These are phyloP conservation scores for Phaffomyces opuntiae DNA, from an alignment of 805 yeast species.

Conservation along the genomic window DNA sequence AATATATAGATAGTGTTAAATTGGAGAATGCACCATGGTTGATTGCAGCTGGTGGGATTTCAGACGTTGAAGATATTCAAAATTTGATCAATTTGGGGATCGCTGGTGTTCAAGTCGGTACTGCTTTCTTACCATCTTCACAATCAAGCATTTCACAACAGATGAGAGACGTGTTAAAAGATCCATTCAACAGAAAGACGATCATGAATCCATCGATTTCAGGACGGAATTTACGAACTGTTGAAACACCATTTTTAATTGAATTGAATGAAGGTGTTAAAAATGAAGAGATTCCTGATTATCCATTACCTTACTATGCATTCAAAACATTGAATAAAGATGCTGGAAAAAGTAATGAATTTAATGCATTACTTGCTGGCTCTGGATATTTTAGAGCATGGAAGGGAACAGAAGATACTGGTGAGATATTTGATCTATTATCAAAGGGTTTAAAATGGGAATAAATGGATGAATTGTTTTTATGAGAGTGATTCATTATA, in stretches of 20 bases:
- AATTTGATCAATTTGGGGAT: conserved; percentile 35
- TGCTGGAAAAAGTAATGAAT: conserved; percentile 2
- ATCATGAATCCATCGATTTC: conserved; percentile 21
- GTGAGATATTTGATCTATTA: conserved; percentile 9
- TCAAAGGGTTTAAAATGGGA: conserved; percentile 1
- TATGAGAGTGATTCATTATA: too few relatives aligned
- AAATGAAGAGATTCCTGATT: conserved; percentile 13
- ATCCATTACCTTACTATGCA: conserved; percentile 22
- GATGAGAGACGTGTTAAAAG: conserved; percentile 10
- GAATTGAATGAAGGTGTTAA: conserved; percentile 5
- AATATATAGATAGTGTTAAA: conserved; percentile 10
- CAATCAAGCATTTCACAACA: conserved; percentile 12
- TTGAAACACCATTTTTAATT: conserved; percentile 19
- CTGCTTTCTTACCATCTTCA: conserved; percentile 33
- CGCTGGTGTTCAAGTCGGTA: conserved; percentile 50
- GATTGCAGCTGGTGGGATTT: conserved; percentile 51
- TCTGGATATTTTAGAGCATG: conserved; percentile 10
- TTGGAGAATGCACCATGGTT: conserved; percentile 19
- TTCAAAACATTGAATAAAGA: conserved; percentile 15
- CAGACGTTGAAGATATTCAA: conserved; percentile 26
- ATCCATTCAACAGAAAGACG: conserved; percentile 20
- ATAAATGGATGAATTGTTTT: too few relatives aligned
- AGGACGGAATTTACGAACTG: conserved; percentile 20
- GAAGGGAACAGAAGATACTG: conserved; percentile 12
- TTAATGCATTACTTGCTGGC: conserved; percentile 15